Evolutionary conservation across 768 basidiomycete species (phyloP).

Genomic region (Flagelloscypha sp.): DNA sequence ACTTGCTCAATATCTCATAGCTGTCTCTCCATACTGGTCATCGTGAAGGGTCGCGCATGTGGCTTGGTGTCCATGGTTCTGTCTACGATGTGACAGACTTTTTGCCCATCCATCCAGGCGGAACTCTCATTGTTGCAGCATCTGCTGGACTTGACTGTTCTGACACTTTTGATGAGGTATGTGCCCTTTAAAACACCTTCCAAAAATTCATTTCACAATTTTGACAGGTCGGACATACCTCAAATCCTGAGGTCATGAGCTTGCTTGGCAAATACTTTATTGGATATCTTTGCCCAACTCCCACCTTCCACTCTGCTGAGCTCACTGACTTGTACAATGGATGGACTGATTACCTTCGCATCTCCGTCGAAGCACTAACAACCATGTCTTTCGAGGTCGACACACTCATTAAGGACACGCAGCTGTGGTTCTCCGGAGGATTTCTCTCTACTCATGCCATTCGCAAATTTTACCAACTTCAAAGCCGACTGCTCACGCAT

Average conservation of each 20-base stretch:
- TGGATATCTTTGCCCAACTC: conserved; percentile 1
- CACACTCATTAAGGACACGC: not conserved
- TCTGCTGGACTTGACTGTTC: not conserved
- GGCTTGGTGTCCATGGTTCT: conserved; percentile 2
- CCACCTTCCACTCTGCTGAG: not conserved
- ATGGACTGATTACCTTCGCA: conserved; percentile 1
- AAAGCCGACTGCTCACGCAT: conserved; percentile 1
- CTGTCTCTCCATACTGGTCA: not conserved
- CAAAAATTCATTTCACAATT: too few species aligned
- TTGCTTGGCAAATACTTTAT: conserved; percentile 2
- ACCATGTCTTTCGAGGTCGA: conserved; percentile 3
- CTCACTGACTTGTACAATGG: not conserved
- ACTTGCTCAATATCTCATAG: too few species aligned
- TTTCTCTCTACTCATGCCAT: conserved; percentile 3
- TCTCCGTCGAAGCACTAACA: not conserved
- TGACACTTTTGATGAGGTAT: conserved; percentile 2
- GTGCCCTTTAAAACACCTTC: too few species aligned
- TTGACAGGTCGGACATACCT: conserved; percentile 3
- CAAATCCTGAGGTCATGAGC: conserved; percentile 4
- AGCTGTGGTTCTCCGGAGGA: conserved; percentile 1
- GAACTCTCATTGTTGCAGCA: conserved; percentile 1
- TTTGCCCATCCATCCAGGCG: conserved; percentile 3
- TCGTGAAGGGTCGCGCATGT: conserved; percentile 1
- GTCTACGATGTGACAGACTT: conserved; percentile 4
- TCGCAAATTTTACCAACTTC: conserved; percentile 2